Evolutionary conservation across 805 yeast species (phyloP).

Genomic region (Candida alai): DNA sequence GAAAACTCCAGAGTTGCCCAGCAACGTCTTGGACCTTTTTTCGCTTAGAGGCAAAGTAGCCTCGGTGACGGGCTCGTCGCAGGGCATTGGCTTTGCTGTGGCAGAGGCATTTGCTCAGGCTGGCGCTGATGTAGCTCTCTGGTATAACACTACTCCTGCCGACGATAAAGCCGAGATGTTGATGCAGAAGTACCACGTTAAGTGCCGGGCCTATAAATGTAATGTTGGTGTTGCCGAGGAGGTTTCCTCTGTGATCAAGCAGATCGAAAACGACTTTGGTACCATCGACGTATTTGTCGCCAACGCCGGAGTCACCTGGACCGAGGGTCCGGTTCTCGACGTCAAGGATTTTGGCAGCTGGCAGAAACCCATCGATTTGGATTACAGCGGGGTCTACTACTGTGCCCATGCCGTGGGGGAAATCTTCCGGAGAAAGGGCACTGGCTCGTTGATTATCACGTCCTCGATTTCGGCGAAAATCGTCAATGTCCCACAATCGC

Average conservation of each 20-base stretch:
- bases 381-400: constrained; percentile 76
- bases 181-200: constrained; percentile 53
- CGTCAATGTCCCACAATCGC: constrained; percentile 82
- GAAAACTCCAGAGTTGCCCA: constrained; percentile 42
- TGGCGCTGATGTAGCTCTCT: constrained; percentile 35
- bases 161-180: constrained; percentile 18
- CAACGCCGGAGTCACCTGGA: constrained; percentile 48
- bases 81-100: constrained; percentile 36
- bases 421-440: constrained; percentile 67
- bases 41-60: constrained; percentile 30
- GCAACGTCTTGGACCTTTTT: constrained; percentile 28
- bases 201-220: constrained; percentile 48
- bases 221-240: constrained; percentile 37
- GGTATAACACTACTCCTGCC: constrained; percentile 44
- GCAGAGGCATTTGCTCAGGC: constrained; percentile 38
- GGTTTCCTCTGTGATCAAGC: constrained; percentile 29
- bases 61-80: constrained; percentile 33
- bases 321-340: constrained; percentile 37
- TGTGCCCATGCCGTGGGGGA: constrained; percentile 73
- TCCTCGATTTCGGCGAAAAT: constrained; percentile 91
- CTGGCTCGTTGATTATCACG: constrained; percentile 68
- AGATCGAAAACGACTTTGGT: constrained; percentile 31
- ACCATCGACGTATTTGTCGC: constrained; percentile 42
- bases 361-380: constrained; percentile 69
- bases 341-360: constrained; percentile 51